A percentile compares a stretch with the other conserved stretches of the same genome.
Conservation (phyloP, 169 alveolate genomes). For the Theileria sp. region DNA sequence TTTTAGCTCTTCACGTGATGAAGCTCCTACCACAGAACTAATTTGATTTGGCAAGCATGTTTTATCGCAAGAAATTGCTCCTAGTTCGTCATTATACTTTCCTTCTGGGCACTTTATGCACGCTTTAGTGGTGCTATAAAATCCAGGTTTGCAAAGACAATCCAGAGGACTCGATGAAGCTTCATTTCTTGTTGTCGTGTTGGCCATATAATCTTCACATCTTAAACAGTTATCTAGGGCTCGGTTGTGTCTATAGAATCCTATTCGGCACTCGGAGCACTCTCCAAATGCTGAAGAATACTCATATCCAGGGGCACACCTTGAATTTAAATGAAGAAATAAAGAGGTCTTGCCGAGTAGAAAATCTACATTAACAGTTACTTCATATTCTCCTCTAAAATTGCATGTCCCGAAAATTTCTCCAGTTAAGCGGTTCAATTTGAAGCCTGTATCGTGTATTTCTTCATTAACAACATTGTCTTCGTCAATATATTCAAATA, state of each 20-base stretch:
- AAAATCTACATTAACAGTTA: slow-evolving; percentile 10
- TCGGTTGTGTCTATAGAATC: slow-evolving; percentile 21
- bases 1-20: slow-evolving; percentile 47
- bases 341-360: not conserved
- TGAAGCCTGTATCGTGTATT: slow-evolving; percentile 22
- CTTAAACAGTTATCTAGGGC: slow-evolving; percentile 29
- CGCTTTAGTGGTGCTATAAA: slow-evolving; percentile 46
- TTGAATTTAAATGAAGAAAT: not conserved
- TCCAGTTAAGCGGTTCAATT: slow-evolving; percentile 30
- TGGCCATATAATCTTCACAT: slow-evolving; percentile 45
- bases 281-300: not conserved
- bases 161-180: slow-evolving; percentile 58
- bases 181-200: slow-evolving; percentile 62
- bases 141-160: slow-evolving; percentile 71
- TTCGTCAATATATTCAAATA: not conserved
- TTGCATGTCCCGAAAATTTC: slow-evolving; percentile 22
- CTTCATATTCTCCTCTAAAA: not conserved
- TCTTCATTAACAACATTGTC: not conserved
- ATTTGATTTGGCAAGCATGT: slow-evolving; percentile 42
- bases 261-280: slow-evolving; percentile 39
- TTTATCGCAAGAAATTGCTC: slow-evolving; percentile 59
- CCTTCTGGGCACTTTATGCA: slow-evolving; percentile 73
- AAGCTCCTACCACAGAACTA: slow-evolving; percentile 45
- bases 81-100: slow-evolving; percentile 46
- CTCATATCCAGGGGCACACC: slow-evolving; percentile 27